Conservation (phyloP, 2,329 filamentous ascomycete species). For the Penicillium sp. region DNA sequence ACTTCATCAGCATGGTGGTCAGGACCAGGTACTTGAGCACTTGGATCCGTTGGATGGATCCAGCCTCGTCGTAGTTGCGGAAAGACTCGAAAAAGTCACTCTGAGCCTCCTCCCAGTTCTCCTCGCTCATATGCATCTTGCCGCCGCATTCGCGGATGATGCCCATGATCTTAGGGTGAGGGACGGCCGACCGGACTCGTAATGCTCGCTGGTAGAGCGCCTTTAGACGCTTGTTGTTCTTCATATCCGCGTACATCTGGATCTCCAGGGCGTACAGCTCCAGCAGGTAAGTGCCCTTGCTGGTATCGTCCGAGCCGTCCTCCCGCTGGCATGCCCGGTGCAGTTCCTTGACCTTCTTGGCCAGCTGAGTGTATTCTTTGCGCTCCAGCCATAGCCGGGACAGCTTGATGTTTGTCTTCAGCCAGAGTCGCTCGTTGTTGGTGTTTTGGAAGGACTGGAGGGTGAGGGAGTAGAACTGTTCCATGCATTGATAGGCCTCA, state of each 20-base stretch:
- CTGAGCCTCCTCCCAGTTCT: slow-evolving; percentile 98
- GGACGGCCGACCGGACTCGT: slow-evolving; percentile 92
- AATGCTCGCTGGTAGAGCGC: slow-evolving; percentile 88
- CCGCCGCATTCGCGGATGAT: slow-evolving; percentile 98
- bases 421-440: slow-evolving; percentile 95
- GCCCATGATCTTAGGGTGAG: slow-evolving; percentile 98
- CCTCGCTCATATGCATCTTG: slow-evolving; percentile 99
- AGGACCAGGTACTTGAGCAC: slow-evolving; percentile 96
- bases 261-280: slow-evolving; percentile 98
- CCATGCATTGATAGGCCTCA: slow-evolving; percentile 80
- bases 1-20: slow-evolving; percentile 98
- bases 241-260: slow-evolving; percentile 96
- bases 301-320: slow-evolving; percentile 82
- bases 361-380: slow-evolving; percentile 81
- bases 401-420: slow-evolving; percentile 98
- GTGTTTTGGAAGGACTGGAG: slow-evolving; percentile 94
- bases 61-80: slow-evolving; percentile 97
- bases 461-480: slow-evolving; percentile 92
- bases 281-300: slow-evolving; percentile 93
- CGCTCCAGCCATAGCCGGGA: slow-evolving; percentile 89
- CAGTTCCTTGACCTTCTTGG: slow-evolving; percentile 83
- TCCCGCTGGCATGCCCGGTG: slow-evolving; percentile 86
- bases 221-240: slow-evolving; percentile 97
- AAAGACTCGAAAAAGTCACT: slow-evolving; percentile 99
- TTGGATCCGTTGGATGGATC: slow-evolving; percentile 93